Conservation (phyloP, 164 flowering plant species). For the Kingdonia uniflora region DNA sequence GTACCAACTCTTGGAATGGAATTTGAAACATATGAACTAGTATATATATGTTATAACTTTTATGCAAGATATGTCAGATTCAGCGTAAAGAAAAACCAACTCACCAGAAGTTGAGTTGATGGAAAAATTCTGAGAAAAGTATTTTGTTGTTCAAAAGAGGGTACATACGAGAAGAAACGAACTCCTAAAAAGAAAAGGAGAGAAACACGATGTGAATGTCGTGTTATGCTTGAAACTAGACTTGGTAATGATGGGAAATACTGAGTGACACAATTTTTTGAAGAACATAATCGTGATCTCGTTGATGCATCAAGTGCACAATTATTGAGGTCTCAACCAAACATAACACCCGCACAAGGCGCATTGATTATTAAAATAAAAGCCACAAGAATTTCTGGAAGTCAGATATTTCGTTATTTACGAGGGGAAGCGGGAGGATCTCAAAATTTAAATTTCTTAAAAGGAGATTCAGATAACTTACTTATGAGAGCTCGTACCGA, state of each 20-base stretch:
- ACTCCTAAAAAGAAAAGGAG: background rate
- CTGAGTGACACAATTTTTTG: too few relatives aligned
- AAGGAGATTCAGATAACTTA: constrained; percentile 5
- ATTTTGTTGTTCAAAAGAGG: too few relatives aligned
- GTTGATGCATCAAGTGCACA: background rate
- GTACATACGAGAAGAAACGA: background rate
- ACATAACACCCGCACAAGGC: background rate
- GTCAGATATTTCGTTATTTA: too few relatives aligned
- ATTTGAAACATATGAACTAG: background rate
- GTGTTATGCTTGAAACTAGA: too few relatives aligned
- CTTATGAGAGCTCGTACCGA: background rate
- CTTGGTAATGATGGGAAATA: too few relatives aligned
- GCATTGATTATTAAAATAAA: background rate
- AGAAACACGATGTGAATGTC: too few relatives aligned
- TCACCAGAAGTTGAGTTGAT: background rate
- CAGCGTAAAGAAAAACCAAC: background rate
- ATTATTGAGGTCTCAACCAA: background rate
- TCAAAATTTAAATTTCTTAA: too few relatives aligned
- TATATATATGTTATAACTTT: too few relatives aligned
- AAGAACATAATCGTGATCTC: too few relatives aligned
- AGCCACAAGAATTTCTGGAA: background rate
- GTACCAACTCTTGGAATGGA: background rate
- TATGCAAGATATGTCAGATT: background rate
- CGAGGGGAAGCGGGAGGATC: background rate
- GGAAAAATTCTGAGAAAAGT: background rate